Percentiles rank a stretch among this genome's conserved stretches.
Conservation (phyloP, 345 rosid species). For the Cardamine occulta region DNA sequence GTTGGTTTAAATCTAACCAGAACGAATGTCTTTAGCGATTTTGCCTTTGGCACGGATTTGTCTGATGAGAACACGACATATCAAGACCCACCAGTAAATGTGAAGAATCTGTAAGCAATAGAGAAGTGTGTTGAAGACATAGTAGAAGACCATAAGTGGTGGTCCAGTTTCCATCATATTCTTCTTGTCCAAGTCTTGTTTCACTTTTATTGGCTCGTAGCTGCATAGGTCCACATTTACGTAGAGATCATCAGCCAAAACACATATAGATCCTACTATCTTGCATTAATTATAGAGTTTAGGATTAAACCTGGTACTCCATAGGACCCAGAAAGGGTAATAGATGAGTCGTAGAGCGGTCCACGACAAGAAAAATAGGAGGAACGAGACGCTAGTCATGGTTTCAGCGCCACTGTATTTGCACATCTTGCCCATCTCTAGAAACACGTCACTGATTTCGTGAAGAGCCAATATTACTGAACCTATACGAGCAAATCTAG, state of each 20-base stretch:
- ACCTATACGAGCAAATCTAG: constrained; percentile 77
- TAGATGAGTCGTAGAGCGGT: constrained; percentile 58
- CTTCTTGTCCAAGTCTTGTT: constrained; percentile 52
- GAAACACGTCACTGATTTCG: constrained; percentile 68
- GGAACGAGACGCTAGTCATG: constrained; percentile 53
- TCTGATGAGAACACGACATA: constrained; percentile 54
- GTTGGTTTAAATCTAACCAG: constrained; percentile 48
- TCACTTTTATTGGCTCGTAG: constrained; percentile 58
- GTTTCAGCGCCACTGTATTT: constrained; percentile 66
- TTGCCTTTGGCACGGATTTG: constrained; percentile 62
- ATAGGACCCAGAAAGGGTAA: constrained; percentile 68
- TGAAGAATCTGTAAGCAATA: constrained; percentile 63
- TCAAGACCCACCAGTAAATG: constrained; percentile 75
- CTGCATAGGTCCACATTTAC: constrained; percentile 46
- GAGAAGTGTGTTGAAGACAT: constrained; percentile 78
- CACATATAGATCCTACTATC: background rate
- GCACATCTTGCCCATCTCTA: constrained; percentile 81
- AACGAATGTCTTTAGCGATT: constrained; percentile 66
- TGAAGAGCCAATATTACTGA: constrained; percentile 67
- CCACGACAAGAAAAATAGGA: constrained; percentile 55
- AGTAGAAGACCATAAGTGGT: constrained; percentile 50
- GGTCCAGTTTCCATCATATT: constrained; percentile 47
- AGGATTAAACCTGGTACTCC: constrained; percentile 68
- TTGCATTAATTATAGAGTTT: background rate
- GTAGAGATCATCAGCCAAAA: background rate